Base-by-base conservation (phyloP, 805 yeast genomes). In the Yarrowia sp. region DNA sequence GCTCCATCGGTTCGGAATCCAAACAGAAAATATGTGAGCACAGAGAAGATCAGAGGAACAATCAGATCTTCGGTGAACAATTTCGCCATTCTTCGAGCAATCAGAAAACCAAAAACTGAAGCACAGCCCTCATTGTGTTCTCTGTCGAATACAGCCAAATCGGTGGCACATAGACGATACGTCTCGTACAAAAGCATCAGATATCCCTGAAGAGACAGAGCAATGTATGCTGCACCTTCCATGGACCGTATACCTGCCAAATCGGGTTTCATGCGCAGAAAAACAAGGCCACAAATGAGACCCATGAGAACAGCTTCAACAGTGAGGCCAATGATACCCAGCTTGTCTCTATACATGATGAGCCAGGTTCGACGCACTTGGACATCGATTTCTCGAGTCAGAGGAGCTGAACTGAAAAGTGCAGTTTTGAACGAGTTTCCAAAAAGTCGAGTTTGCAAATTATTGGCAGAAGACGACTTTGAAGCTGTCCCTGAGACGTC, bases 201-300 rank as follows among this genome's bases (percentile, higher is more conserved):
- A 72, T 86, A 87, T 15, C 86, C 83, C 74, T 85, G 86, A 9
- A 85, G 75, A 15, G 87, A 85, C 52, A 80, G 79, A 6, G 86
- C 78, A 12, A 84, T 82, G 73, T 87, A 87, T 7, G 86, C 70
- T 0, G 86, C 78, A 12, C 86, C 84, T 34, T 85, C 76, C 7
- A 75, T 76, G 0, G 96, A 83, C 70, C 96, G 78, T 20, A 90
- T 82, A 7, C 96, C 96, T 0, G 87, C 82, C 42, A 87, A 70
- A 19, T 82, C 84, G 7, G 72, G 63, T 17, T 52, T 66, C 3
- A 92, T 92, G 71, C 84, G 84, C 74, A 77, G 88, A 73, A 87
- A 91, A 49, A 91, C 82, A 92, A 95, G 90, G 0, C 97, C 97
- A 49, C 84, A 78, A n/a, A 86, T 78, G 1, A 86, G 73, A 0